Evolutionary conservation across 768 basidiomycete genomes (phyloP).

Genomic region (Podaxis sp.): DNA sequence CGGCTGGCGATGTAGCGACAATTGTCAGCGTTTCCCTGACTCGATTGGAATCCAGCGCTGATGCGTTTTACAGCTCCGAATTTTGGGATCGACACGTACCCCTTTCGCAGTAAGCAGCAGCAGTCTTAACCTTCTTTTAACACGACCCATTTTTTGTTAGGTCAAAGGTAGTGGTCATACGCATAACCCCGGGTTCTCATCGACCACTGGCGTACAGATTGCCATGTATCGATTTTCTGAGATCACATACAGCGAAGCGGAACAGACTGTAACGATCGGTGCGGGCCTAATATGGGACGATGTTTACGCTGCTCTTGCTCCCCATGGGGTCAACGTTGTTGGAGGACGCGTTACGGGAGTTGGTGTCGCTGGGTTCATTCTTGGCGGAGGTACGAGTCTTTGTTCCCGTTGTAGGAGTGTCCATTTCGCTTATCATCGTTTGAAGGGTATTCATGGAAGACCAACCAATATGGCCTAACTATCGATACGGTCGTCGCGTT

Average conservation of each 20-base stretch:
- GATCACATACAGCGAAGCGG: slow-evolving; percentile 34
- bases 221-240: slow-evolving; percentile 45
- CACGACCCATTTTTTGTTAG: slow-evolving; percentile 28
- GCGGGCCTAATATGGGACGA: slow-evolving; percentile 63
- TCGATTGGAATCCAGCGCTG: not conserved
- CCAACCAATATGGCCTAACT: slow-evolving; percentile 57
- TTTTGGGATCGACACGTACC: slow-evolving; percentile 36
- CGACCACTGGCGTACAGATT: slow-evolving; percentile 57
- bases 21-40: slow-evolving; percentile 32
- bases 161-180: slow-evolving; percentile 64
- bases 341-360: slow-evolving; percentile 57
- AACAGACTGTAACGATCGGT: slow-evolving; percentile 38
- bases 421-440: slow-evolving; percentile 26
- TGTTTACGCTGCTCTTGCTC: slow-evolving; percentile 48
- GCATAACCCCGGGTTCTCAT: slow-evolving; percentile 52
- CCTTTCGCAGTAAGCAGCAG: slow-evolving; percentile 42
- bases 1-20: slow-evolving; percentile 38
- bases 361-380: slow-evolving; percentile 53
- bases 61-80: slow-evolving; percentile 32
- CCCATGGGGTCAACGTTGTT: slow-evolving; percentile 47
- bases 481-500: slow-evolving; percentile 52
- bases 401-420: not conserved
- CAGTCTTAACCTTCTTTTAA: slow-evolving; percentile 26
- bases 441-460: slow-evolving; percentile 58
- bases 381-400: slow-evolving; percentile 44